These are phyloP conservation scores for Dactylella cylindrospora DNA, from an alignment of 2,329 filamentous ascomycete species.

Conservation along the genomic window DNA sequence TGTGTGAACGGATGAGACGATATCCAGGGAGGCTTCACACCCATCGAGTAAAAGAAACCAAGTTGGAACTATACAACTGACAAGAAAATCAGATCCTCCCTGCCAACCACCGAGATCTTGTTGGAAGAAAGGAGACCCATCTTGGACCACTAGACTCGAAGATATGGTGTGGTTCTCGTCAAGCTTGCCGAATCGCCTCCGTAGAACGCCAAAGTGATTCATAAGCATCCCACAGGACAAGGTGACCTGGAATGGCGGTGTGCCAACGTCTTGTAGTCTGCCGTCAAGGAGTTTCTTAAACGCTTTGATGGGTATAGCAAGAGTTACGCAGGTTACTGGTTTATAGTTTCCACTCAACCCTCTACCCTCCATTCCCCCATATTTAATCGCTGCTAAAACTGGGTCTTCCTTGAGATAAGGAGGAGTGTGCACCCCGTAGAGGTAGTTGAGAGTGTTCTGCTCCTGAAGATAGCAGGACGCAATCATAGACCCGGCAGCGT, in stretches of 20 bases:
- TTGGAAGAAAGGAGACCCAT: constrained; percentile 18
- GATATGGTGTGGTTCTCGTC: background rate
- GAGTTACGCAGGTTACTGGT: constrained; percentile 11
- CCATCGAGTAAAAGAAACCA: constrained; percentile 33
- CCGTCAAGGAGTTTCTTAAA: constrained; percentile 21
- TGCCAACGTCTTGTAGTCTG: constrained; percentile 15
- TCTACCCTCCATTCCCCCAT: background rate
- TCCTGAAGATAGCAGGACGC: constrained; percentile 15
- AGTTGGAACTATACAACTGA: constrained; percentile 45
- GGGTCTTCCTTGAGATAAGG: constrained; percentile 3
- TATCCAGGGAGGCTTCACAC: constrained; percentile 2
- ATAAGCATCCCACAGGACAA: constrained; percentile 1
- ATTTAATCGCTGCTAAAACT: background rate
- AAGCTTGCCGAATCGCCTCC: constrained; percentile 25
- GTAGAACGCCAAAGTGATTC: constrained; percentile 29
- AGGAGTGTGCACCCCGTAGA: background rate
- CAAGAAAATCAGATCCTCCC: constrained; percentile 39
- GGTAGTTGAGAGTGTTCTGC: constrained; percentile 5
- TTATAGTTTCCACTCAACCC: background rate
- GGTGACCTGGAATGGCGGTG: constrained; percentile 36
- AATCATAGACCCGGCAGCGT: background rate
- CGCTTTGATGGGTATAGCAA: constrained; percentile 9
- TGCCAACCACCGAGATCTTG: constrained; percentile 44
- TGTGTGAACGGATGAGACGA: constrained; percentile 3
- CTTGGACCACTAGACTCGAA: background rate